A percentile compares a stretch with the other conserved stretches of the same genome.
These are phyloP conservation scores for Polysphondylium violaceum DNA, from an alignment of 78 protist species.

Conservation along the genomic window DNA sequence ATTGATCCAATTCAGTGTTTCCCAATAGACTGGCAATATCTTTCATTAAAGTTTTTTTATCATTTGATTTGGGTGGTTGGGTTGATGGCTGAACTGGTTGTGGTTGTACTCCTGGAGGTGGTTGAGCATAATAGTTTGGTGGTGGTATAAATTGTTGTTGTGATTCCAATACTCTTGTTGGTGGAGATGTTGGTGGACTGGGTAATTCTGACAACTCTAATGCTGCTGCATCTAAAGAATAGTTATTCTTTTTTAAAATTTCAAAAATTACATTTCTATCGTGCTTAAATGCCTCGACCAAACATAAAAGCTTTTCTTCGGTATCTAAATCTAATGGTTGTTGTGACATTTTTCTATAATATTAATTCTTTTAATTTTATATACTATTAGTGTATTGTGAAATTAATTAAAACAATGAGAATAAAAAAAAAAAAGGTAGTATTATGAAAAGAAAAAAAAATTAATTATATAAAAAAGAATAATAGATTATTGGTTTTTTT, in stretches of 20 bases:
- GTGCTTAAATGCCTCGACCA: constrained; percentile 18
- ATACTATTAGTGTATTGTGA: too few species aligned
- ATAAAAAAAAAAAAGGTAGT: too few species aligned
- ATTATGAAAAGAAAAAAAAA: too few species aligned
- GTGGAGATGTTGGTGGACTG: constrained; percentile 1
- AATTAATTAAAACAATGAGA: too few species aligned
- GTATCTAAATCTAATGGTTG: constrained; percentile 21
- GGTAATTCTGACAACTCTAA: constrained; percentile 51
- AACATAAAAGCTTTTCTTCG: constrained; percentile 15
- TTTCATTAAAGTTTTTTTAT: neutral
- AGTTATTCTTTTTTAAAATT: constrained; percentile 50
- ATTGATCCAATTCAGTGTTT: constrained; percentile 18
- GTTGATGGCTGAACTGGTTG: neutral
- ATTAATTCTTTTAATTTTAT: too few species aligned
- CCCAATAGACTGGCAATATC: constrained; percentile 34
- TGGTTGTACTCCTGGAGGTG: constrained; percentile 26
- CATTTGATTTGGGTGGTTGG: constrained; percentile 15
- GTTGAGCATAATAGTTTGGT: neutral
- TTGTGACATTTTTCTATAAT: too few species aligned
- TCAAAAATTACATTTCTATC: constrained; percentile 34
- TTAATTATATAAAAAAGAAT: too few species aligned
- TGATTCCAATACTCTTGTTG: neutral
- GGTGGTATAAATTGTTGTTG: constrained; percentile 2
- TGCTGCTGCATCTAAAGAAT: constrained; percentile 47
- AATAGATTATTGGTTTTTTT: too few species aligned